Evolutionary conservation across 2,329 filamentous ascomycete genomes (phyloP).

Genomic region (Periglandula ipomoeae): DNA sequence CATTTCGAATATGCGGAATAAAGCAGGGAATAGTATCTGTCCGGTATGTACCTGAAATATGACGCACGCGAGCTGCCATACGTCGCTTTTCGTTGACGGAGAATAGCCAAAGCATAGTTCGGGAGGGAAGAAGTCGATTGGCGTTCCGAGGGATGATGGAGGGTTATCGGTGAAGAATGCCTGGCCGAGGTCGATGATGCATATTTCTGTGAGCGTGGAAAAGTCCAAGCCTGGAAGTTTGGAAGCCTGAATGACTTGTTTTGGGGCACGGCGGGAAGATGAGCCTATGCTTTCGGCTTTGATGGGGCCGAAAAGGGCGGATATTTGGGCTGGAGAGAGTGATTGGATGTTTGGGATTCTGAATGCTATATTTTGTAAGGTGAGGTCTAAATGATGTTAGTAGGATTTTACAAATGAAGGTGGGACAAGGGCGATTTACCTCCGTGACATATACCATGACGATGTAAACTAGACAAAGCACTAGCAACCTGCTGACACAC

Average conservation of each 20-base stretch:
- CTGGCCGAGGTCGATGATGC: conserved; percentile 7
- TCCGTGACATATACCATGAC: conserved; percentile 7
- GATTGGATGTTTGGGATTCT: conserved; percentile 5
- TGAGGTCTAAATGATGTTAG: no score
- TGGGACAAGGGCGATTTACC: conserved; percentile 5
- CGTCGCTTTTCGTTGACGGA: conserved; percentile 7
- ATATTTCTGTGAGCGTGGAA: conserved; percentile 2
- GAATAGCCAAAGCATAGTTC: conserved; percentile 8
- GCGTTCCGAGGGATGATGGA: conserved; percentile 4
- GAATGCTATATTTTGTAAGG: conserved; percentile 3
- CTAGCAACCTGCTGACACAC: conserved; percentile 8
- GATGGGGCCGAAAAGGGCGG: conserved; percentile 3
- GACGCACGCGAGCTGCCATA: conserved; percentile 7
- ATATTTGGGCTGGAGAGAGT: conserved; percentile 1
- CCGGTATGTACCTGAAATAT: conserved; percentile 5
- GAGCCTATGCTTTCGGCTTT: conserved; percentile 5
- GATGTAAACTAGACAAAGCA: conserved; percentile 7
- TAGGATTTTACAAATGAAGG: not conserved
- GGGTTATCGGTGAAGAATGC: conserved; percentile 6
- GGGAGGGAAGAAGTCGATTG: conserved; percentile 8
- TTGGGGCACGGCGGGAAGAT: conserved; percentile 6
- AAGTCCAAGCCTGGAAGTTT: conserved; percentile 3
- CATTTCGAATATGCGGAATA: conserved; percentile 7
- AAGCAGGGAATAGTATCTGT: conserved; percentile 1
- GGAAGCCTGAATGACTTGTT: conserved; percentile 2